Base-by-base conservation (phyloP, 2,329 filamentous ascomycete species). In the Waltergamsia citrina region DNA sequence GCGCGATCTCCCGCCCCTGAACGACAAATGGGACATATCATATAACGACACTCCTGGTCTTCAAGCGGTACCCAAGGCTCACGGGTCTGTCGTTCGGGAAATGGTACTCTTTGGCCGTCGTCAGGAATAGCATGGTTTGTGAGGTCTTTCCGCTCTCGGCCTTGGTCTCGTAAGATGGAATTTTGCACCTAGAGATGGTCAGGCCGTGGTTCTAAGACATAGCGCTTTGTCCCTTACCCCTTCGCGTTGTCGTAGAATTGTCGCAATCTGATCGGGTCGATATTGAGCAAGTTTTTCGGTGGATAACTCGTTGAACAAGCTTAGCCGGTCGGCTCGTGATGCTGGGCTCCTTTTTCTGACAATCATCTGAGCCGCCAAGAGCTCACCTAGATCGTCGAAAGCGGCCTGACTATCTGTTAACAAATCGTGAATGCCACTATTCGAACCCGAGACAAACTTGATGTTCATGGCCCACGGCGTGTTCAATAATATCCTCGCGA, bases 1-100 rank as follows among this genome's bases (percentile, higher is more conserved):
- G 62, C 47, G 19, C 71, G 63, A 11, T 65, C 57, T 16, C 52
- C 48, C 18, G 53, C 59, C 1, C 49, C 51, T 5, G 60, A 61
- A 4, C 69, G 64, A 41, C 74, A 78, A 6, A 37, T 39, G 4
- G 62, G 59, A 39, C 73, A 78, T 27, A 63, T 57, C 38, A 57
- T 70, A 51, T 61, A 66, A 28, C 62, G 57, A 38, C 73, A 78
- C 45, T 73, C 66, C 14, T 7, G 9, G 6, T 23, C 23, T 27
- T 7, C 12, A 12, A 7, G 25, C 12, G 25, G 11, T 11, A n/a
- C 19, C 9, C n/a, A n/a, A n/a, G n/a, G n/a, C n/a, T n/a, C n/a
- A n/a, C n/a, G n/a, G n/a, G n/a, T n/a, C n/a, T n/a, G n/a, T n/a
- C n/a, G n/a, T n/a, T n/a, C n/a, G n/a, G n/a, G n/a, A n/a, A n/a